phyloP scores from a whole-genome alignment of 148 eudicot genomes.

The Rhododendron williamsianum region DNA sequence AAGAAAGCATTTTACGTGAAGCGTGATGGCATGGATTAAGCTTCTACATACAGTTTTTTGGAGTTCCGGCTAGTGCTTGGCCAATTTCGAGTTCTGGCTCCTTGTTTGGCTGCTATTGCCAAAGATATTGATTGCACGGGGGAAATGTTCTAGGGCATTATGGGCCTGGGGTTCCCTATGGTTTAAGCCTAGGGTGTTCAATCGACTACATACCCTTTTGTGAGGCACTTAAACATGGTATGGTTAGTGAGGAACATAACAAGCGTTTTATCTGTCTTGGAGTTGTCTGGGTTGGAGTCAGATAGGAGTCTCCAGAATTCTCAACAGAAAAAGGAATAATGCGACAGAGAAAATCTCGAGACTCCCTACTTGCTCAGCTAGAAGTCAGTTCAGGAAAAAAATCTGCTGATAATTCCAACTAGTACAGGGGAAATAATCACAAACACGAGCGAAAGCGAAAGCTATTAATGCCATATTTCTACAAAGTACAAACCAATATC shows the following conservation, averaged over 20 bases:
- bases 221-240: background rate
- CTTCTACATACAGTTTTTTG: slow-evolving; percentile 1
- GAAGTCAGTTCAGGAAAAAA: background rate
- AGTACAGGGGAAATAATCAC: background rate
- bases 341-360: background rate
- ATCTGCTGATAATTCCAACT: background rate
- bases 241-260: background rate
- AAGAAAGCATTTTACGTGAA: background rate
- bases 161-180: background rate
- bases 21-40: background rate
- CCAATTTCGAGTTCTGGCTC: background rate
- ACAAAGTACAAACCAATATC: background rate
- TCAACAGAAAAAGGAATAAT: background rate
- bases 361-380: background rate
- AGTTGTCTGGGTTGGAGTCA: background rate
- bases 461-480: background rate
- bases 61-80: background rate
- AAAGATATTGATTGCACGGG: background rate
- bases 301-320: background rate
- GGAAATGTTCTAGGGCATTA: background rate
- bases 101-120: background rate
- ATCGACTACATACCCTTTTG: background rate
- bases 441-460: background rate
- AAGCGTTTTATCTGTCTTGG: background rate
- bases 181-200: background rate